Conservation (phyloP, 108 stramenopile species). For the Heterococcus sp. region DNA sequence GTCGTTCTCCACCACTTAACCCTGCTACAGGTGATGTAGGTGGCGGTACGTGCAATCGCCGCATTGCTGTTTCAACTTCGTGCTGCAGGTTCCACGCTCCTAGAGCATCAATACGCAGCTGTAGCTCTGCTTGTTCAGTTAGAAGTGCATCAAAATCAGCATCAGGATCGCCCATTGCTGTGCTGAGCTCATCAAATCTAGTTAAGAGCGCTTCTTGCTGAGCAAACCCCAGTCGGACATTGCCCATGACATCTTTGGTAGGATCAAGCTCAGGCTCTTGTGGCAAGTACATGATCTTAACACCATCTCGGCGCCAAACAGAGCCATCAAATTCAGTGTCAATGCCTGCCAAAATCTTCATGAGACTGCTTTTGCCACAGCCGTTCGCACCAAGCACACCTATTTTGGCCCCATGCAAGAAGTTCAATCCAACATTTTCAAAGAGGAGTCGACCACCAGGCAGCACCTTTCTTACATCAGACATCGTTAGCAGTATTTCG, state of each 20-base stretch:
- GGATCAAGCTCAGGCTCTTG: slow-evolving; percentile 54
- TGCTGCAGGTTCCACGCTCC: slow-evolving; percentile 50
- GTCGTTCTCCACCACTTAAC: slow-evolving; percentile 24
- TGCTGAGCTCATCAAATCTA: slow-evolving; percentile 36
- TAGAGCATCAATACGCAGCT: slow-evolving; percentile 44
- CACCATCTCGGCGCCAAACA: slow-evolving; percentile 29
- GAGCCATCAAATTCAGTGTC: slow-evolving; percentile 53
- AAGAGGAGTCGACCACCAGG: slow-evolving; percentile 41
- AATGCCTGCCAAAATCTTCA: slow-evolving; percentile 47
- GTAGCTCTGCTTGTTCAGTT: slow-evolving; percentile 49
- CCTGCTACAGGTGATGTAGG: slow-evolving; percentile 10
- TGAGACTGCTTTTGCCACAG: slow-evolving; percentile 47
- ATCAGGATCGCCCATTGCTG: slow-evolving; percentile 40
- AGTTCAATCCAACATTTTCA: slow-evolving; percentile 41
- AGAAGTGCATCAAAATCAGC: slow-evolving; percentile 40
- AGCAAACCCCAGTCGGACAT: slow-evolving; percentile 41
- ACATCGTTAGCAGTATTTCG: slow-evolving; percentile 17
- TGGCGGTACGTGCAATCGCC: slow-evolving; percentile 36
- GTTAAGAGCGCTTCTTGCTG: slow-evolving; percentile 42
- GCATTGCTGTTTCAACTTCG: slow-evolving; percentile 48
- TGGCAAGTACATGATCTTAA: slow-evolving; percentile 45
- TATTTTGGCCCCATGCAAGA: slow-evolving; percentile 49
- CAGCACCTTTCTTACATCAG: slow-evolving; percentile 21
- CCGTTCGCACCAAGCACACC: slow-evolving; percentile 55
- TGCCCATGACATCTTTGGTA: slow-evolving; percentile 31